A percentile compares a stretch with the other conserved stretches of the same genome.
Evolutionary conservation across 495 filamentous ascomycete genomes (phyloP).

Genomic region (Entonaema liquescens): DNA sequence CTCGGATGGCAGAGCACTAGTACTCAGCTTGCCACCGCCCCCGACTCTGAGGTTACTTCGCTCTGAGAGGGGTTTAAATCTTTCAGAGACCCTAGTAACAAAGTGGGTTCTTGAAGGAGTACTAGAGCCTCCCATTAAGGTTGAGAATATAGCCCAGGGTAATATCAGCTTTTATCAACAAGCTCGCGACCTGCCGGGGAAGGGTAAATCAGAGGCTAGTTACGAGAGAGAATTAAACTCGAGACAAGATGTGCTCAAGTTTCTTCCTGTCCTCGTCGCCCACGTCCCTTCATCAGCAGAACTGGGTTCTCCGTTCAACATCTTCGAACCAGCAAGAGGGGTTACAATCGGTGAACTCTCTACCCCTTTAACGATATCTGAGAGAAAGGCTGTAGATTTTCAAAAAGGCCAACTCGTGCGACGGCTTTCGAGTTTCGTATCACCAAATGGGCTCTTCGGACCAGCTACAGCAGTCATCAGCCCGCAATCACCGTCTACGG

Average conservation of each 20-base stretch:
- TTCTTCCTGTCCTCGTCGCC: constrained; percentile 48
- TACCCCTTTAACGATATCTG: constrained; percentile 18
- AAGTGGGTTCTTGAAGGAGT: constrained; percentile 43
- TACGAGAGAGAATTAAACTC: not conserved
- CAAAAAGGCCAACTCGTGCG: constrained; percentile 50
- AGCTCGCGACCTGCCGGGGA: not conserved
- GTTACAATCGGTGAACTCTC: constrained; percentile 43
- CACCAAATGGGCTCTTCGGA: constrained; percentile 53
- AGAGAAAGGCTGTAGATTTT: constrained; percentile 41
- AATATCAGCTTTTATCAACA: not conserved
- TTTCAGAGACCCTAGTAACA: constrained; percentile 47
- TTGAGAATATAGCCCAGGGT: not conserved
- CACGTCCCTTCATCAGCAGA: constrained; percentile 40
- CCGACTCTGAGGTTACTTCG: constrained; percentile 51
- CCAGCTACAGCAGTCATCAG: constrained; percentile 47
- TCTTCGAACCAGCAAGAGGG: constrained; percentile 42
- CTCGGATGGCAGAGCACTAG: constrained; percentile 45
- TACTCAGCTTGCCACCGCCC: constrained; percentile 49
- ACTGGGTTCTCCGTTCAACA: constrained; percentile 44
- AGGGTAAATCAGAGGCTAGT: not conserved
- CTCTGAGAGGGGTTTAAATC: constrained; percentile 48
- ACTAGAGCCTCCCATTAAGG: constrained; percentile 14
- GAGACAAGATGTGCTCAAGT: constrained; percentile 22
- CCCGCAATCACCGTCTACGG: not conserved
- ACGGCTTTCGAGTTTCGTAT: constrained; percentile 44